Base-by-base conservation (phyloP, 2,329 filamentous ascomycete species). In the Dactylellina leptospora region DNA sequence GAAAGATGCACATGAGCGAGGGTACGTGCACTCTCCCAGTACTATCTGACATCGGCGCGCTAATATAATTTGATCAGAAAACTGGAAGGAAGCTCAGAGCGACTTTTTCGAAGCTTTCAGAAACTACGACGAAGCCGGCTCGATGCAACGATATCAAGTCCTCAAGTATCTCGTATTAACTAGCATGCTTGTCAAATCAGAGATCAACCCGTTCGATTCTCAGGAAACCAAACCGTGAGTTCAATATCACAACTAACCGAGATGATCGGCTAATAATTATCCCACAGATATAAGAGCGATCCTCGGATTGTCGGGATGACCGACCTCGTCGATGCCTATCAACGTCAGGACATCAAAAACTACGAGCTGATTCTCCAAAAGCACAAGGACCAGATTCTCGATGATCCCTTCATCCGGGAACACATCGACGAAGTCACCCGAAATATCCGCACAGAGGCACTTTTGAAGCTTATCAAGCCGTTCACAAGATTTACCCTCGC, bases 1-100 rank as follows among this genome's bases (percentile, higher is more conserved):
- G 95, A 77, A 99, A 99, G 84, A 99, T 99, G 95, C 93, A 97
- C 82, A 97, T 99, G 95, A 95, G 91, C 80, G 95, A 99, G 84
- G 76, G 76, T 76, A 63, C n/a, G 18, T 20, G 20, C 4, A 22
- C 36, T 13, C 13, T 42, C 2, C 18, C 20, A 38, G 18, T 33
- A 5, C 22, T 25, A 36, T 22, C 82, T 27, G 10, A 22, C 9
- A 6, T 0, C n/a, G 9, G 4, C n/a, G 20, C 18, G 13, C 22
- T 36, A 27, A 38, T 23, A 33, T 53, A 30, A 33, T 23, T 40
- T 8, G 45, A 22, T 6, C 11, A 85, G 95, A 97, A 82, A 97
- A 97, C 80, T 99, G 95, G 95, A 92, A 95, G 79, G 91, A 93
- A 78, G 95, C 95, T 0, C 93, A 97, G 81, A 93, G 88, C 77